phyloP scores from a whole-genome alignment of 2,329 filamentous ascomycete species.

The Beauveria brongniartii region DNA sequence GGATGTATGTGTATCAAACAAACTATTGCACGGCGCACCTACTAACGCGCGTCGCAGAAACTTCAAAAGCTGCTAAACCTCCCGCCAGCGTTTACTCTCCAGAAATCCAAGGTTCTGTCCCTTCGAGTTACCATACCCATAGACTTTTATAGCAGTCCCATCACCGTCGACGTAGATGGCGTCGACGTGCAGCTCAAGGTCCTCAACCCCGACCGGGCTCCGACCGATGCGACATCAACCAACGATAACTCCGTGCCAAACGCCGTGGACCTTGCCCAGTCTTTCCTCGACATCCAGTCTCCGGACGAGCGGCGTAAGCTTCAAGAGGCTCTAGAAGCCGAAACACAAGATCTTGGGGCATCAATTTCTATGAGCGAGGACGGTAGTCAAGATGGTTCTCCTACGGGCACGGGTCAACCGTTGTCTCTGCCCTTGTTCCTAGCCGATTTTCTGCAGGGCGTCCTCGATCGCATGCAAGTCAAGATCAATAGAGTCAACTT shows the following conservation, averaged over 20 bases:
- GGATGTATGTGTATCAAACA: conserved; percentile 45
- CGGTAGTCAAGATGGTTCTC: conserved; percentile 50
- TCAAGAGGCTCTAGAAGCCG: conserved; percentile 58
- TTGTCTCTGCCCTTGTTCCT: conserved; percentile 64
- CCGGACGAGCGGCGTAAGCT: conserved; percentile 57
- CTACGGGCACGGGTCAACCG: conserved; percentile 61
- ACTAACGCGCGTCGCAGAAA: conserved; percentile 50
- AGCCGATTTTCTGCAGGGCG: conserved; percentile 63
- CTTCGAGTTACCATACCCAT: conserved; percentile 79
- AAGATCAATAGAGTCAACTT: conserved; percentile 57
- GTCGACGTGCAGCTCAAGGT: conserved; percentile 63
- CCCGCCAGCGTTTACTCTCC: conserved; percentile 61
- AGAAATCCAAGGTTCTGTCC: conserved; percentile 64
- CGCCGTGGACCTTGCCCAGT: conserved; percentile 65
- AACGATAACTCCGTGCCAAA: conserved; percentile 48
- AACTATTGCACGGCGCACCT: neutral
- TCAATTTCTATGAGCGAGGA: conserved; percentile 55
- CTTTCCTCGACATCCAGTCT: conserved; percentile 67
- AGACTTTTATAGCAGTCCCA: conserved; percentile 79
- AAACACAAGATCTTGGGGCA: conserved; percentile 53
- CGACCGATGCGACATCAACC: conserved; percentile 34
- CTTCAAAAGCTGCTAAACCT: conserved; percentile 66
- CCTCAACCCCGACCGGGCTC: conserved; percentile 24
- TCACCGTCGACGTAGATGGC: conserved; percentile 73
- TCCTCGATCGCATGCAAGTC: conserved; percentile 63